Evolutionary conservation across 495 filamentous ascomycete species (phyloP).

Genomic region (Neurospora hispaniola): DNA sequence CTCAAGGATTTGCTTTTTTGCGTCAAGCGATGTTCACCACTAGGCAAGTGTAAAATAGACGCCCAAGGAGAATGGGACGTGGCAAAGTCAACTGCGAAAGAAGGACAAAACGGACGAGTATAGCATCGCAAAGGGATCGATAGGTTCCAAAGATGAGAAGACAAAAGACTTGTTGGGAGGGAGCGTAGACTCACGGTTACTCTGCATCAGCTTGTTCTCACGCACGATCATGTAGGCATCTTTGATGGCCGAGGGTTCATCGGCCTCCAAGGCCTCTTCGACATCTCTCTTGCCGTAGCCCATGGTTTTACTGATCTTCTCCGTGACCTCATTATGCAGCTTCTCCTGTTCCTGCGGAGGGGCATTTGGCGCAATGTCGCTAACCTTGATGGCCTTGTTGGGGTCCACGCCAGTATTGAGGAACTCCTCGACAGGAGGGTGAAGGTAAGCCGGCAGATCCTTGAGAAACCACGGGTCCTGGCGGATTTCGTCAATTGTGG

Average conservation of each 20-base stretch:
- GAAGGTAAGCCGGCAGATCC: conserved; percentile 72
- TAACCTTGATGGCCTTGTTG: conserved; percentile 75
- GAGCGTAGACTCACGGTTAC: conserved; percentile 57
- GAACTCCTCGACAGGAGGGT: conserved; percentile 87
- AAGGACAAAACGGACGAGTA: background rate
- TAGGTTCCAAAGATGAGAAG: background rate
- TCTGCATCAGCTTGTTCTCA: conserved; percentile 96
- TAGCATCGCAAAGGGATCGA: background rate
- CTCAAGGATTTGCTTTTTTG: conserved; percentile 11
- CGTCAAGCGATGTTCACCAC: conserved; percentile 9
- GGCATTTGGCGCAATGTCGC: conserved; percentile 65
- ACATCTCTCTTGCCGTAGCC: conserved; percentile 93
- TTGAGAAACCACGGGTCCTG: conserved; percentile 91
- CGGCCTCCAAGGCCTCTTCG: conserved; percentile 78
- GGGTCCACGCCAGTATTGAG: conserved; percentile 85
- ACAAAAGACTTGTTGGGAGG: background rate
- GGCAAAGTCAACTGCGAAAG: background rate
- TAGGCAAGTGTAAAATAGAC: background rate
- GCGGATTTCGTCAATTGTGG: conserved; percentile 87
- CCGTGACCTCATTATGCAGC: conserved; percentile 81
- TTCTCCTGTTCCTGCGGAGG: conserved; percentile 71
- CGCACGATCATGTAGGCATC: conserved; percentile 96
- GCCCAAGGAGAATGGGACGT: background rate
- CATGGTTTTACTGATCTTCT: conserved; percentile 95
- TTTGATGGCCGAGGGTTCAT: conserved; percentile 95